These are phyloP conservation scores for Calonectria naviculata DNA, from an alignment of 2,329 filamentous ascomycete species.

Conservation along the genomic window DNA sequence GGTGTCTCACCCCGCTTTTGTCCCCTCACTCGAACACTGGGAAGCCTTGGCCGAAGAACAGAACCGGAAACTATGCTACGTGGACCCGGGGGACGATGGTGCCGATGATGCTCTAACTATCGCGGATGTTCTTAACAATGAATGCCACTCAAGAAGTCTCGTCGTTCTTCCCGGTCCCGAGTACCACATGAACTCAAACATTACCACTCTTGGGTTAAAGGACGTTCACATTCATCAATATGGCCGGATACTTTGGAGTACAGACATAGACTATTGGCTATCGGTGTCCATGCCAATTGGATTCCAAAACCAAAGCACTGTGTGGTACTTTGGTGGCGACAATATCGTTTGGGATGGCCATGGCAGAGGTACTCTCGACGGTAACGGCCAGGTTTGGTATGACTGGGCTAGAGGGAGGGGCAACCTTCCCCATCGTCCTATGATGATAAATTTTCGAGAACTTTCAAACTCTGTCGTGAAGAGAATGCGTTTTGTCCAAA, in stretches of 20 bases:
- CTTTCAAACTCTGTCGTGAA: constrained; percentile 60
- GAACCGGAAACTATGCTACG: background rate
- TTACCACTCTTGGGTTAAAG: background rate
- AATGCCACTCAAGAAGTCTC: background rate
- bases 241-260: constrained; percentile 40
- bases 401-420: constrained; percentile 56
- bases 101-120: background rate
- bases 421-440: constrained; percentile 61
- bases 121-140: background rate
- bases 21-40: background rate
- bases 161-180: background rate
- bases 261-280: constrained; percentile 63
- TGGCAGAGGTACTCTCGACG: constrained; percentile 64
- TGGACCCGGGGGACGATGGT: background rate
- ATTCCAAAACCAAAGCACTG: constrained; percentile 66
- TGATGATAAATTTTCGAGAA: constrained; percentile 59
- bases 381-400: constrained; percentile 72
- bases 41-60: background rate
- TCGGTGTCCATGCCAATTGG: constrained; percentile 60
- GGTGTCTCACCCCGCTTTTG: background rate
- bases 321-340: constrained; percentile 65
- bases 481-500: constrained; percentile 63
- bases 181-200: constrained; percentile 11
- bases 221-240: constrained; percentile 12
- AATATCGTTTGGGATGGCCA: constrained; percentile 61